Evolutionary conservation across 1,284 basidiomycete genomes (phyloP).

Genomic region (Erythrobasidium hasegawianum): DNA sequence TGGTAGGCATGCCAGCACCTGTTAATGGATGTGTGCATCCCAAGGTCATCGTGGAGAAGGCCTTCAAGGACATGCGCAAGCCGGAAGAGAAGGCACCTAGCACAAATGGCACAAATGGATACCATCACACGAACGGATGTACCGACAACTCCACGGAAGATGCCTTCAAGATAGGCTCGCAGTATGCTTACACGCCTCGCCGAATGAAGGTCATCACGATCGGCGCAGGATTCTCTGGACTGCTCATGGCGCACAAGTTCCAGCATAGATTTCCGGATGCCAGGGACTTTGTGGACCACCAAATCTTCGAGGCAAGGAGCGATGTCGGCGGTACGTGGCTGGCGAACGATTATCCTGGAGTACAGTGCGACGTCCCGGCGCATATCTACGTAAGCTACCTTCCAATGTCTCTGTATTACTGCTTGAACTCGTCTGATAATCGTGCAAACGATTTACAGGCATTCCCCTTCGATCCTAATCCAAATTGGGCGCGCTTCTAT

Average conservation of each 20-base stretch:
- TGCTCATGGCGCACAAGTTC: constrained; percentile 29
- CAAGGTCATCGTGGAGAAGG: neutral
- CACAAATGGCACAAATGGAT: neutral
- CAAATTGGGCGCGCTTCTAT: constrained; percentile 55
- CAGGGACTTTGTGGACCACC: neutral
- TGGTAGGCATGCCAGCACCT: neutral
- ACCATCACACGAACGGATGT: neutral
- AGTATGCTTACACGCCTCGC: neutral
- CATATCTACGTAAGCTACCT: constrained; percentile 9
- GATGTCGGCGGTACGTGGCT: constrained; percentile 32
- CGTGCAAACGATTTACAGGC: constrained; percentile 51
- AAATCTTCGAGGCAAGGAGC: constrained; percentile 4
- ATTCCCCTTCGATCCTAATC: constrained; percentile 58
- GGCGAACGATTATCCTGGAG: constrained; percentile 6
- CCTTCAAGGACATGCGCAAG: neutral
- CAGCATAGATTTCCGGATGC: neutral
- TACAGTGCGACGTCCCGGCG: constrained; percentile 27
- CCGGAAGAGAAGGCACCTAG: too few relatives aligned
- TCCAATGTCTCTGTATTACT: neutral
- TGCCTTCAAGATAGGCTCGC: neutral
- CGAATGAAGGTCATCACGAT: neutral
- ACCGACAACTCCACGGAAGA: neutral
- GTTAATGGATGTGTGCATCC: neutral
- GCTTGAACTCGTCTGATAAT: neutral
- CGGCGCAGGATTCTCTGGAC: constrained; percentile 16